Percentiles rank a stretch among this genome's conserved stretches.
These are phyloP conservation scores for Murraya paniculata DNA, from an alignment of 345 rosid species.

Conservation along the genomic window DNA sequence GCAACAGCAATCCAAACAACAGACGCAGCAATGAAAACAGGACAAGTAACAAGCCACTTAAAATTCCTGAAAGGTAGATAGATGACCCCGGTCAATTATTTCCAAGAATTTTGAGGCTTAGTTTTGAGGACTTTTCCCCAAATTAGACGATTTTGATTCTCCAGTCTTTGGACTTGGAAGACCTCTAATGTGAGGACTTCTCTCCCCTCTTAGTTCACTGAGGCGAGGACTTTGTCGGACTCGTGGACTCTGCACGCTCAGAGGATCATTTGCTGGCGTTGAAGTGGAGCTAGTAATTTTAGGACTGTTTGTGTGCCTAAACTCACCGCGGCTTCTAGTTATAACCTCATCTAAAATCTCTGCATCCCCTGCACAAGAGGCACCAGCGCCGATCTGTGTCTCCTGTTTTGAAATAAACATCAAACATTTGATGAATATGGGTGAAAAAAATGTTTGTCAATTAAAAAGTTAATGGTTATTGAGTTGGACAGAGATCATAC, in stretches of 20 bases:
- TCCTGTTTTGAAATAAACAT: constrained; percentile 35
- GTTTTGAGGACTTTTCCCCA: constrained; percentile 74
- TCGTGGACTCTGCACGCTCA: constrained; percentile 46
- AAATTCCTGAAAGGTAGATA: constrained; percentile 22
- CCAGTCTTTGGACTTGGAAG: constrained; percentile 45
- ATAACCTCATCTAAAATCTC: constrained; percentile 88
- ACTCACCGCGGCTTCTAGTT: constrained; percentile 93
- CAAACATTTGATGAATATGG: not conserved
- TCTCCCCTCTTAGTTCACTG: constrained; percentile 57
- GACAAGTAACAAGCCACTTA: constrained; percentile 28
- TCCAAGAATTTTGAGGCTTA: constrained; percentile 27
- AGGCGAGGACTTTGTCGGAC: constrained; percentile 55
- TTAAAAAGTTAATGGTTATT: not conserved
- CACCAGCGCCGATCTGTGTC: constrained; percentile 50
- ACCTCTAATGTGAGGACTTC: constrained; percentile 54
- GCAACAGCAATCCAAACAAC: constrained; percentile 15
- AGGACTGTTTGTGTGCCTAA: constrained; percentile 70
- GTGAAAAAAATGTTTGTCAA: not conserved
- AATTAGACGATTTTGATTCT: constrained; percentile 42
- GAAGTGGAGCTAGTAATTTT: constrained; percentile 67
- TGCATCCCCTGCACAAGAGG: constrained; percentile 52
- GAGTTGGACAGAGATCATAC: constrained; percentile 31
- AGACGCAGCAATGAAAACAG: constrained; percentile 26
- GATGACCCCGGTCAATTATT: constrained; percentile 16
- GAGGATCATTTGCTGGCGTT: constrained; percentile 52